Base-by-base conservation (phyloP, 1,284 basidiomycete genomes). In the Pascua guehoae region DNA sequence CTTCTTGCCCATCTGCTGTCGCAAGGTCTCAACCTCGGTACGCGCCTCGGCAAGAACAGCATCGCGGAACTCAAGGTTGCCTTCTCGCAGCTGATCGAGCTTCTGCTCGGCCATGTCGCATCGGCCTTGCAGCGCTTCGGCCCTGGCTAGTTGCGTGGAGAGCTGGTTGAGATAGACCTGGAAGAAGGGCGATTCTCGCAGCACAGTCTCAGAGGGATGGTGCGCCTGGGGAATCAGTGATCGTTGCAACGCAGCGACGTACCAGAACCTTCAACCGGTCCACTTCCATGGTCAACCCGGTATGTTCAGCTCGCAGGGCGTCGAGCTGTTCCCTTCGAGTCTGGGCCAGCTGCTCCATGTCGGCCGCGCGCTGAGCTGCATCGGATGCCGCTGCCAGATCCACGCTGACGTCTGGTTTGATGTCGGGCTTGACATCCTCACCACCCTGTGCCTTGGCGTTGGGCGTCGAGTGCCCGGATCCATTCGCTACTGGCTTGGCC, bases 401-500 rank as follows among this genome's bases (percentile, higher is more conserved):
- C 24, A 32, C 24, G 24, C 24, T 32, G 24, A 32, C 12, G 17
- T 36, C 12, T 15, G 10, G 12, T 12, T 41, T 15, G 43, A 18
- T 10, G n/a, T 43, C 48, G 7, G 37, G 39, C 7, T 32, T 17
- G 12, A 46, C 48, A 36, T 42, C 42, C 12, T 41, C 44, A 5
- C 51, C 39, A 10, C 40, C 57, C 17, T 53, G 44, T 8, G 44
- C 42, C 14, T 47, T 40, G 15, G 74, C 73, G 80, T 85, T 82
- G 75, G 84, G 73, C 77, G 82, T 81, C n/a, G 70, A 70, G 47
- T 69, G 66, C 44, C 71, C 72, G 8, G 68, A 72, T 14, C 70
- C 72, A 54, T 70, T 72, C 12, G 63, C 63, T 83, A 86, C 83
- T 79, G 88, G 86, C 79, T 62, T 60, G 17, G 71, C 58, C 7